Percentiles rank a stretch among this genome's conserved stretches.
phyloP scores from a whole-genome alignment of 2,329 filamentous ascomycete genomes.

The Raffaelea deltoideospora region DNA sequence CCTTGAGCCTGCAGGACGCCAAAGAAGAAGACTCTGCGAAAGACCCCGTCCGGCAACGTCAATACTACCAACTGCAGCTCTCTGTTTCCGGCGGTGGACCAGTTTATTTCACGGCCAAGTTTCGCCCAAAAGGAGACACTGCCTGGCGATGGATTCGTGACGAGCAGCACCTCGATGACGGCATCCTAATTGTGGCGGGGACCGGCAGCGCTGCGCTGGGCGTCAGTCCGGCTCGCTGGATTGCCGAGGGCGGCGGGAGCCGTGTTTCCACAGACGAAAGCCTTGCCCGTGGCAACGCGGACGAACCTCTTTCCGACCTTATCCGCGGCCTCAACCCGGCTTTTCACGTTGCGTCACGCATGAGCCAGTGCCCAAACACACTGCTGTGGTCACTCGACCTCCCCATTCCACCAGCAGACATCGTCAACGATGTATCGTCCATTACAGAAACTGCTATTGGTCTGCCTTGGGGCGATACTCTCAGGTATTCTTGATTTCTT shows the following conservation, averaged over 20 bases:
- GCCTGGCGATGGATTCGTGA: conserved; percentile 59
- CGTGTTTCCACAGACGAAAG: background rate
- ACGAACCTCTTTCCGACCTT: conserved; percentile 21
- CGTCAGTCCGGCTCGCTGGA: conserved; percentile 2
- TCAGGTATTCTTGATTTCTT: conserved; percentile 23
- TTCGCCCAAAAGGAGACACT: conserved; percentile 60
- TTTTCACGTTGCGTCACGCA: conserved; percentile 35
- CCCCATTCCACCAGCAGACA: conserved; percentile 40
- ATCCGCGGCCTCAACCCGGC: conserved; percentile 41
- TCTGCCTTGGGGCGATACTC: conserved; percentile 39
- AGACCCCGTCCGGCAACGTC: conserved; percentile 22
- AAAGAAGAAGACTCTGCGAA: conserved; percentile 6
- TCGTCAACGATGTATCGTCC: conserved; percentile 31
- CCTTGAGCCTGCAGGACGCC: conserved; percentile 27
- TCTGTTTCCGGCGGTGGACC: conserved; percentile 28
- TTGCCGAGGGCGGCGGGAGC: background rate
- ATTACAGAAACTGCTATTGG: conserved; percentile 45
- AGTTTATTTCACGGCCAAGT: conserved; percentile 57
- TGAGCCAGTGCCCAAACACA: conserved; percentile 53
- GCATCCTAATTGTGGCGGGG: conserved; percentile 36
- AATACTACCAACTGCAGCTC: conserved; percentile 41
- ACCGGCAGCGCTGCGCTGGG: too few species aligned
- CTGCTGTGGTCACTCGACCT: conserved; percentile 54
- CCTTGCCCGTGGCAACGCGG: background rate
- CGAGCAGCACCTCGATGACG: conserved; percentile 47